Evolutionary conservation across 176 grass and related monocot species (phyloP).

Genomic region (Oryza meridionalis): DNA sequence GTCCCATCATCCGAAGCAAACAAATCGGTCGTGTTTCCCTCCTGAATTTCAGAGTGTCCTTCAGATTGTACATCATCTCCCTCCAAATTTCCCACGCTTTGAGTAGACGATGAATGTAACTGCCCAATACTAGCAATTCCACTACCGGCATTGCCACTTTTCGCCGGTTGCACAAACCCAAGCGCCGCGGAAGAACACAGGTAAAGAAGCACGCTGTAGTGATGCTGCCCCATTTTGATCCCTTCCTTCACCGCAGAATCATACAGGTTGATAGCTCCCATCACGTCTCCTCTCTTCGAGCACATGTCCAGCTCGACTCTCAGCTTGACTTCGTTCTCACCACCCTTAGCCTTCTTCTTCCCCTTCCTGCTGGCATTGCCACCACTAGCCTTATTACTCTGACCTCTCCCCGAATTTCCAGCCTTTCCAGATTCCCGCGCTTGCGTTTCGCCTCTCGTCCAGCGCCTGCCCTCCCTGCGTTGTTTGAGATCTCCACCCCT

Average conservation of each 20-base stretch:
- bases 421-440: conserved; percentile 15
- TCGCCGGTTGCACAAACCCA: conserved; percentile 59
- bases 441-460: conserved; percentile 17
- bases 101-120: background rate
- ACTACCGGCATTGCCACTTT: conserved; percentile 49
- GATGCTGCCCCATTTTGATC: conserved; percentile 58
- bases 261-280: conserved; percentile 56
- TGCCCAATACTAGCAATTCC: conserved; percentile 37
- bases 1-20: conserved; percentile 16
- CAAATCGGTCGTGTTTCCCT: background rate
- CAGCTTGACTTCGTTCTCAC: conserved; percentile 42
- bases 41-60: background rate
- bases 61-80: background rate
- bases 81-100: background rate
- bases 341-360: conserved; percentile 15
- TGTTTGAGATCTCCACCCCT: background rate
- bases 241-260: conserved; percentile 49
- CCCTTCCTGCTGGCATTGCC: conserved; percentile 29
- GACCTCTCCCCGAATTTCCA: conserved; percentile 4
- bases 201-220: conserved; percentile 77
- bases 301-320: conserved; percentile 65
- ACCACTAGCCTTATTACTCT: background rate
- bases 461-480: background rate
- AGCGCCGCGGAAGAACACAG: conserved; percentile 63
- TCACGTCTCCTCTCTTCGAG: conserved; percentile 67